These are phyloP conservation scores for Xylaria sp. DNA, from an alignment of 2,329 filamentous ascomycete genomes.

Conservation along the genomic window DNA sequence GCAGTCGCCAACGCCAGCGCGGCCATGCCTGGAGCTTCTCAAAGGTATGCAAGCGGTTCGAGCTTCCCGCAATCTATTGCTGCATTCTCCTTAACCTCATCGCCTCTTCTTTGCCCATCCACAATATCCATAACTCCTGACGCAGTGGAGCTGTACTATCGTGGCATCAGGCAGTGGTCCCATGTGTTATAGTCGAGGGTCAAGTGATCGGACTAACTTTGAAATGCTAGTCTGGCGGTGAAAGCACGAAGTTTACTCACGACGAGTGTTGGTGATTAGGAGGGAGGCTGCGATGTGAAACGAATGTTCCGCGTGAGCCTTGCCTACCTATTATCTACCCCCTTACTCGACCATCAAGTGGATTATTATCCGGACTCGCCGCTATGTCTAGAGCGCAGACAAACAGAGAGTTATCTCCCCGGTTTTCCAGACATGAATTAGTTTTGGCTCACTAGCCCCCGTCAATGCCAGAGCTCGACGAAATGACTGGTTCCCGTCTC, in stretches of 20 bases:
- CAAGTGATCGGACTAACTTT: slow-evolving; percentile 30
- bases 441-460: background rate
- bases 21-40: slow-evolving; percentile 44
- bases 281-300: slow-evolving; percentile 5
- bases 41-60: slow-evolving; percentile 38
- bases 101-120: background rate
- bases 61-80: slow-evolving; percentile 15
- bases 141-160: slow-evolving; percentile 13
- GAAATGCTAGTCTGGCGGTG: slow-evolving; percentile 30
- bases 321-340: background rate
- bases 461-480: background rate
- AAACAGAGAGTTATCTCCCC: background rate
- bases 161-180: slow-evolving; percentile 21
- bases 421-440: slow-evolving; percentile 5
- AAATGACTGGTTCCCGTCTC: background rate
- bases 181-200: slow-evolving; percentile 22
- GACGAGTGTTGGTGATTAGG: slow-evolving; percentile 18
- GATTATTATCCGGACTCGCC: slow-evolving; percentile 1
- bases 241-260: slow-evolving; percentile 23
- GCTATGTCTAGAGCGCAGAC: slow-evolving; percentile 2
- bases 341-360: slow-evolving; percentile 10
- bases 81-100: background rate
- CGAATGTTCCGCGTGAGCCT: slow-evolving; percentile 8
- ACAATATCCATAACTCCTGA: background rate
- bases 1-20: slow-evolving; percentile 37